phyloP scores from a whole-genome alignment of 768 basidiomycete species.

The Lactarius trivialis region DNA sequence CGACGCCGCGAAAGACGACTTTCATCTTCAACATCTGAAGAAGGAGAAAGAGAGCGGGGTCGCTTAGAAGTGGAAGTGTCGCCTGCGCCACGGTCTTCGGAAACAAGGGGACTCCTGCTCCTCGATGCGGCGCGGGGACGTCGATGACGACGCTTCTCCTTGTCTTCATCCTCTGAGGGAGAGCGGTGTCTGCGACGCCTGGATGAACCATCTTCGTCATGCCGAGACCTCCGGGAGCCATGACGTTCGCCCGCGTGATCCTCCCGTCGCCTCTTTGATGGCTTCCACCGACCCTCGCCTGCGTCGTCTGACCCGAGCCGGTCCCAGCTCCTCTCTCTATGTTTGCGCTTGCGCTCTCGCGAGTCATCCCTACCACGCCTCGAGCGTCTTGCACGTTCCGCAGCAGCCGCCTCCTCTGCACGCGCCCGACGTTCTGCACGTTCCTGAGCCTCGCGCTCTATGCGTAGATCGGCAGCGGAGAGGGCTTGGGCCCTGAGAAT shows the following conservation, averaged over 20 bases:
- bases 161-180: slow-evolving; percentile 20
- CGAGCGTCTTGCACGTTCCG: slow-evolving; percentile 46
- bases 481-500: slow-evolving; percentile 66
- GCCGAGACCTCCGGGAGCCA: slow-evolving; percentile 26
- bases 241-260: slow-evolving; percentile 34
- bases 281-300: slow-evolving; percentile 27
- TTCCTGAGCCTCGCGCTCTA: slow-evolving; percentile 59
- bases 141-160: not conserved
- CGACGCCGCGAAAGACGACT: slow-evolving; percentile 2
- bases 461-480: slow-evolving; percentile 68
- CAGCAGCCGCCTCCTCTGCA: slow-evolving; percentile 71
- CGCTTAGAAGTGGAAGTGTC: slow-evolving; percentile 2
- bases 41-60: slow-evolving; percentile 10
- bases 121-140: not conserved
- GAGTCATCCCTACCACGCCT: slow-evolving; percentile 35
- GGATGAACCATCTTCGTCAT: slow-evolving; percentile 22
- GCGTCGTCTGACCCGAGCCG: slow-evolving; percentile 35
- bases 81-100: not conserved
- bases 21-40: slow-evolving; percentile 3
- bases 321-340: slow-evolving; percentile 47
- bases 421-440: slow-evolving; percentile 53
- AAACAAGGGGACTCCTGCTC: slow-evolving; percentile 3
- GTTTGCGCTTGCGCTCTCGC: slow-evolving; percentile 43
- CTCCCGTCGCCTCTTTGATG: slow-evolving; percentile 35
- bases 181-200: slow-evolving; percentile 26